A percentile compares a stretch with the other conserved stretches of the same genome.
Conservation (phyloP, 768 basidiomycete genomes). For the Tulasnella sp. region DNA sequence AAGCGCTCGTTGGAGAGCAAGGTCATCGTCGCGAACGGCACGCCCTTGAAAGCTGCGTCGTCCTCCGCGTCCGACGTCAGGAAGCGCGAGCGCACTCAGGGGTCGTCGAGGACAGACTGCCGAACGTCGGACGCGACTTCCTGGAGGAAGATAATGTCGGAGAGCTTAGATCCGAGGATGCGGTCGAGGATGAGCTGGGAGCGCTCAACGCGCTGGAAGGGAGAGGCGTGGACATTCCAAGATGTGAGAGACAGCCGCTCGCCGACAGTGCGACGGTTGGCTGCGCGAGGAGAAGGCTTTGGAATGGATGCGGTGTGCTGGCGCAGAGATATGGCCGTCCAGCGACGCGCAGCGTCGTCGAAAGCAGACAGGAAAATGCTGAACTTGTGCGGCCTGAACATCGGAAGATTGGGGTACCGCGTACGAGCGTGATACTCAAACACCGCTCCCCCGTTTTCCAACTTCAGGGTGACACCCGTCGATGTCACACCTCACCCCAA, state of each 20-base stretch:
- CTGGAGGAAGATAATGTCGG: constrained; percentile 33
- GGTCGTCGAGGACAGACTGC: constrained; percentile 25
- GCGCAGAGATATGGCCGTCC: no score
- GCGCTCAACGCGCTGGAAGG: constrained; percentile 24
- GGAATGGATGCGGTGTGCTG: no score
- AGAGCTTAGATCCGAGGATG: constrained; percentile 21
- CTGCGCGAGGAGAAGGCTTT: no score
- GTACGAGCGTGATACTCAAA: no score
- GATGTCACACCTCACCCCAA: no score
- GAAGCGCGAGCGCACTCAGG: constrained; percentile 27
- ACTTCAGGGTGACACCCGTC: no score
- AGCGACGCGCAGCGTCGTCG: no score
- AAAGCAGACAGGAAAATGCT: no score
- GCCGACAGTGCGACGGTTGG: no score
- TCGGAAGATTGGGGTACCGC: no score
- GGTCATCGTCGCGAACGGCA: constrained; percentile 25
- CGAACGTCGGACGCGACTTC: constrained; percentile 28
- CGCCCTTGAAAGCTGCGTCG: constrained; percentile 24
- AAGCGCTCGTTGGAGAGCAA: constrained; percentile 29
- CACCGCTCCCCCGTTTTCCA: no score
- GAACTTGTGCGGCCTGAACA: no score
- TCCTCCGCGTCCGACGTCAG: constrained; percentile 31
- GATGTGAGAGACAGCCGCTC: constrained; percentile 26
- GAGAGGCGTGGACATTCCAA: constrained; percentile 30
- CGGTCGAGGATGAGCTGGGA: constrained; percentile 24